Conservation (phyloP, 1,139 yeast genomes). For the Geotrichum cucujoidarum region DNA sequence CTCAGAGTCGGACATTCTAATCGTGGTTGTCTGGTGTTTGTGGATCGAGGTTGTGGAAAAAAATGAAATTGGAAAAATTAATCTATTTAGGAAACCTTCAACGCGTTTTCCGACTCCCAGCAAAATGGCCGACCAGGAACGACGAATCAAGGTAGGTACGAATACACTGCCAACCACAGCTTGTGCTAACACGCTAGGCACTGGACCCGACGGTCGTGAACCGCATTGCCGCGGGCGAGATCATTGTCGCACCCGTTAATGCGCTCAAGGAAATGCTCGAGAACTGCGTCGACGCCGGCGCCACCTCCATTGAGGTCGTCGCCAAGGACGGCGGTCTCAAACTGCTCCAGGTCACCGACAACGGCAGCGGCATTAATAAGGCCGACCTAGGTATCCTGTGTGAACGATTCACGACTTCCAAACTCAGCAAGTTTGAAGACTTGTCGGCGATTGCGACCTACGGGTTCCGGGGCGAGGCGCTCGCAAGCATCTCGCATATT, state of each 20-base stretch:
- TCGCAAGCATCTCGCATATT: slow-evolving; percentile 64
- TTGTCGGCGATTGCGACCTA: slow-evolving; percentile 49
- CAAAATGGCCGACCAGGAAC: background rate
- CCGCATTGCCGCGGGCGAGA: slow-evolving; percentile 95
- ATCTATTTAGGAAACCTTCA: too few relatives aligned
- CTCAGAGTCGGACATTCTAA: too few relatives aligned
- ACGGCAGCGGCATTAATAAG: slow-evolving; percentile 65
- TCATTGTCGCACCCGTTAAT: slow-evolving; percentile 87
- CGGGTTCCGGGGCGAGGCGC: slow-evolving; percentile 82
- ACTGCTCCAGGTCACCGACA: slow-evolving; percentile 61
- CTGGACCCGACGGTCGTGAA: slow-evolving; percentile 71
- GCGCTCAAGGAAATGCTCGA: slow-evolving; percentile 74
- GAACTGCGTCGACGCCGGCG: slow-evolving; percentile 72
- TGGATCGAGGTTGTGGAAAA: too few relatives aligned
- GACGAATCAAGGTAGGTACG: slow-evolving; percentile 15
- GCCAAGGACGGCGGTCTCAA: slow-evolving; percentile 63
- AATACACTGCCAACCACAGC: background rate
- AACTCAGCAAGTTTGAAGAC: slow-evolving; percentile 50
- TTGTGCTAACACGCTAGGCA: slow-evolving; percentile 31
- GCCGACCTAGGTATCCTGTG: slow-evolving; percentile 58
- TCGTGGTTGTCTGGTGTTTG: too few relatives aligned
- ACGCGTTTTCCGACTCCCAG: background rate
- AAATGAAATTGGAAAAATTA: too few relatives aligned
- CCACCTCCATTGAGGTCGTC: slow-evolving; percentile 56
- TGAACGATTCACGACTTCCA: slow-evolving; percentile 69